Percentiles rank a stretch among this genome's conserved stretches.
These are phyloP conservation scores for Diatrype stigma DNA, from an alignment of 2,329 filamentous ascomycete species.

Conservation along the genomic window DNA sequence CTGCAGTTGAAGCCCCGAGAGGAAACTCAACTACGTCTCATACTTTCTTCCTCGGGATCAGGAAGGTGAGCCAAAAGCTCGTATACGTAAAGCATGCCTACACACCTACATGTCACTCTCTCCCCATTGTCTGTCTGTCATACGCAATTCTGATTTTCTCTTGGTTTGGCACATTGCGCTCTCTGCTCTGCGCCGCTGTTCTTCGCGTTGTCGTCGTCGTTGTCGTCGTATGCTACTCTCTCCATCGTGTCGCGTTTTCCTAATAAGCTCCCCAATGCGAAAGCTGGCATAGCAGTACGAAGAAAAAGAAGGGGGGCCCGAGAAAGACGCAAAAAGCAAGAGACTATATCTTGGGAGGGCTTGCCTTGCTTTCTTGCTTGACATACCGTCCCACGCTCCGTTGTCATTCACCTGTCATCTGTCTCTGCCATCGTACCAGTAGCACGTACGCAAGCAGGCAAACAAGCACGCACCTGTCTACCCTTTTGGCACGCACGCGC, in stretches of 20 bases:
- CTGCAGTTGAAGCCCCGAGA: too few species aligned
- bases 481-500: slow-evolving; percentile 11
- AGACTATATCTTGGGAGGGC: not conserved
- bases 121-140: too few species aligned
- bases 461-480: slow-evolving; percentile 6
- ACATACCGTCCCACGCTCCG: not conserved
- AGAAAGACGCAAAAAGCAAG: not conserved
- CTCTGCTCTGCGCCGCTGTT: too few species aligned
- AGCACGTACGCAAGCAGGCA: not conserved
- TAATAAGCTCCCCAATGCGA: not conserved
- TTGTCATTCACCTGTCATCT: too few species aligned
- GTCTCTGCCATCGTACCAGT: not conserved
- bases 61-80: slow-evolving; percentile 2
- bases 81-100: not conserved
- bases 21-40: not conserved
- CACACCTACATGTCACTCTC: not conserved
- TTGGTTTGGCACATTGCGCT: too few species aligned
- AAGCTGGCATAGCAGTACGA: not conserved
- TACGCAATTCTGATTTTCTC: not conserved
- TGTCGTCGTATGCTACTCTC: not conserved
- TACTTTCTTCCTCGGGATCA: not conserved
- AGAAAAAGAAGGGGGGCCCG: not conserved
- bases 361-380: not conserved
- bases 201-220: too few species aligned
- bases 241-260: not conserved